Conservation (phyloP, 768 basidiomycete species). For the Brasilioporus rufonigricans region DNA sequence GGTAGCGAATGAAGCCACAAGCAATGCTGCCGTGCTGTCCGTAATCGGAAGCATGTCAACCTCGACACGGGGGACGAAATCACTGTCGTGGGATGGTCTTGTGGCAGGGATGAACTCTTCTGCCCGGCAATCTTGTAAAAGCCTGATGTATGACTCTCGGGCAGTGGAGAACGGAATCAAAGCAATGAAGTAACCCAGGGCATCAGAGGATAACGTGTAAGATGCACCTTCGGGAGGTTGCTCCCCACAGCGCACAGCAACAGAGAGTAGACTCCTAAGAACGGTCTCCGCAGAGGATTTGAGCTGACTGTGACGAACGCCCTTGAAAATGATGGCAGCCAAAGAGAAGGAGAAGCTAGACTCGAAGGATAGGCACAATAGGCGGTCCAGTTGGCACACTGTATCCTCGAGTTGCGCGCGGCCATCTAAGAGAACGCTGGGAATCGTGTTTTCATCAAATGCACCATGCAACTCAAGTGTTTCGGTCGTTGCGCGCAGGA, state of each 20-base stretch:
- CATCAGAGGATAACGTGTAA: slow-evolving; percentile 52
- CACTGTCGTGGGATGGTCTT: slow-evolving; percentile 39
- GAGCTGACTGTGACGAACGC: slow-evolving; percentile 66
- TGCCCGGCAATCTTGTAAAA: slow-evolving; percentile 64
- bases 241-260: slow-evolving; percentile 50
- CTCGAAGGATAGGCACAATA: slow-evolving; percentile 76
- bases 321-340: slow-evolving; percentile 83
- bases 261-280: slow-evolving; percentile 59
- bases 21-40: slow-evolving; percentile 64
- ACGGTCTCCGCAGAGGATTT: slow-evolving; percentile 58
- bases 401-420: slow-evolving; percentile 66
- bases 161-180: slow-evolving; percentile 68
- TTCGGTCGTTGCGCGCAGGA: slow-evolving; percentile 65
- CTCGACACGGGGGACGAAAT: slow-evolving; percentile 51
- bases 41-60: slow-evolving; percentile 57
- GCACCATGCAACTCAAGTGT: slow-evolving; percentile 59
- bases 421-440: slow-evolving; percentile 58
- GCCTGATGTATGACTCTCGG: slow-evolving; percentile 48
- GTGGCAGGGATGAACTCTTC: slow-evolving; percentile 43
- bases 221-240: slow-evolving; percentile 38
- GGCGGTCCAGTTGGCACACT: slow-evolving; percentile 66
- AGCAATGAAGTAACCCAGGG: slow-evolving; percentile 77
- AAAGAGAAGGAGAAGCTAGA: slow-evolving; percentile 78
- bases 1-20: slow-evolving; percentile 71
- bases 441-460: slow-evolving; percentile 54